phyloP scores from a whole-genome alignment of 2,329 filamentous ascomycete genomes.

The Fusarium haematococcum region DNA sequence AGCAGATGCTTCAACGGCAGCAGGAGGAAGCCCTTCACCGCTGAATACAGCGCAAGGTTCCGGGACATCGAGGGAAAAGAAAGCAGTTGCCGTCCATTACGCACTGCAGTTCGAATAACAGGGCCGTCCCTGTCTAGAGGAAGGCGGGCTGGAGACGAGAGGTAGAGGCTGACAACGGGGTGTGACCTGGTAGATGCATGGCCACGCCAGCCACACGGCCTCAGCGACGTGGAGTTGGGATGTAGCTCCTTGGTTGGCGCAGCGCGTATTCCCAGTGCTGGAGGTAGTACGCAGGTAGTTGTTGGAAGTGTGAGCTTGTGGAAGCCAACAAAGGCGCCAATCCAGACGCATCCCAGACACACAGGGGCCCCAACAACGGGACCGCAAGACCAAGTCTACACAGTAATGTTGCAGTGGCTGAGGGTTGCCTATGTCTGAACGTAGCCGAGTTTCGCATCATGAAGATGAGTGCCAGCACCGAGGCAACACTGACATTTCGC shows the following conservation, averaged over 20 bases:
- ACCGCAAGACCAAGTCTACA: neutral
- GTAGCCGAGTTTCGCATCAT: neutral
- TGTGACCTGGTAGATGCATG: conserved; percentile 14
- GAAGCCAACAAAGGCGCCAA: neutral
- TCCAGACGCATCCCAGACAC: neutral
- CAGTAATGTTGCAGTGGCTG: neutral
- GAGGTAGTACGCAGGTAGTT: neutral
- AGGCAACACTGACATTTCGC: neutral
- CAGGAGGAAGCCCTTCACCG: neutral
- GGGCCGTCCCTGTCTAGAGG: conserved; percentile 16
- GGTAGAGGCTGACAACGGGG: conserved; percentile 9
- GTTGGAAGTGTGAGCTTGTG: neutral
- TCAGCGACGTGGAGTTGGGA: conserved; percentile 11
- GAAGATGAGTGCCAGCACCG: neutral
- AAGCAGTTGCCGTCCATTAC: neutral
- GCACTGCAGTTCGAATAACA: neutral
- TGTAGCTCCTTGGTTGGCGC: neutral
- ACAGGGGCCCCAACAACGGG: neutral
- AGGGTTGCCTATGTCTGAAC: neutral
- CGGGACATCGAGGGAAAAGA: neutral
- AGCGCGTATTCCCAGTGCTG: conserved; percentile 6
- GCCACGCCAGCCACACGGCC: conserved; percentile 17
- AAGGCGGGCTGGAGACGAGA: conserved; percentile 12
- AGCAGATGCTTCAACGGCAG: neutral
- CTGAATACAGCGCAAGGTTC: neutral